Conservation (phyloP, 2,329 filamentous ascomycete genomes). For the Calonectria ilicicola region DNA sequence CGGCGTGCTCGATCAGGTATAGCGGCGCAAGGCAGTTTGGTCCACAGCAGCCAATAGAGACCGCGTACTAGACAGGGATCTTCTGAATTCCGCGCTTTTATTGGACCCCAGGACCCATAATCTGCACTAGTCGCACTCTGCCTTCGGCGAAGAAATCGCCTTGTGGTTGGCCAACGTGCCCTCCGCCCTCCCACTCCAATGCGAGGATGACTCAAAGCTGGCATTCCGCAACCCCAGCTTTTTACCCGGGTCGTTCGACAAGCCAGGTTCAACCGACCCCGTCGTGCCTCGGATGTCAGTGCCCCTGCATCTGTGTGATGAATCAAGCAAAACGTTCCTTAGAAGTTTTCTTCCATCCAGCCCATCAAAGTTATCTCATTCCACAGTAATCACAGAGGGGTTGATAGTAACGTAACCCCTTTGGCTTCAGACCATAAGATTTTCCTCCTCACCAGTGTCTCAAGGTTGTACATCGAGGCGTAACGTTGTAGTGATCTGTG, state of each 20-base stretch:
- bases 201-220: slow-evolving; percentile 47
- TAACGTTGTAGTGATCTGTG: neutral
- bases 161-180: slow-evolving; percentile 48
- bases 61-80: slow-evolving; percentile 5
- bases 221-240: slow-evolving; percentile 39
- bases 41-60: slow-evolving; percentile 44
- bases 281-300: slow-evolving; percentile 12
- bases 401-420: neutral
- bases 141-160: slow-evolving; percentile 50
- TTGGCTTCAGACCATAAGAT: neutral
- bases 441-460: neutral
- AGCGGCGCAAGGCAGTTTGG: slow-evolving; percentile 39
- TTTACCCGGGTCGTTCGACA: slow-evolving; percentile 25
- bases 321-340: neutral
- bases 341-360: neutral
- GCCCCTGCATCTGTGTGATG: slow-evolving; percentile 8
- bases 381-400: neutral
- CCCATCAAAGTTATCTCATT: neutral
- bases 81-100: slow-evolving; percentile 16
- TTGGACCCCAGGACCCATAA: slow-evolving; percentile 45
- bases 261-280: neutral
- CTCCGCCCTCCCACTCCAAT: slow-evolving; percentile 27
- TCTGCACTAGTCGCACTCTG: slow-evolving; percentile 41
- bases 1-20: slow-evolving; percentile 57
- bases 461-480: neutral